These are phyloP conservation scores for Aspergillus hiratsukae DNA, from an alignment of 2,329 filamentous ascomycete genomes.

Conservation along the genomic window DNA sequence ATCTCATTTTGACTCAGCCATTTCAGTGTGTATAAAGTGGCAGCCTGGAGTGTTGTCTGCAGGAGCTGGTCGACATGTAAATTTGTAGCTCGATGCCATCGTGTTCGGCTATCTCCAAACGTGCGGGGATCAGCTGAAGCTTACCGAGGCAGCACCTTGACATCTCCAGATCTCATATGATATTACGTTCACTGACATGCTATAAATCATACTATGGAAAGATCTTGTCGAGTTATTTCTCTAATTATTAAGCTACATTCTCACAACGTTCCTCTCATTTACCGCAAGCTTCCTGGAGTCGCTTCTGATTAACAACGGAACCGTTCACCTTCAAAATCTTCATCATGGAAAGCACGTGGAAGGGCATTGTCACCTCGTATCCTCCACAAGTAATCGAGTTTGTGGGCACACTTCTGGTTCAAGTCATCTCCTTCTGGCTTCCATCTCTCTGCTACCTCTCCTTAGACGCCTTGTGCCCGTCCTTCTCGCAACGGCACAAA, in stretches of 20 bases:
- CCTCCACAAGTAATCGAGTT: slow-evolving; percentile 25
- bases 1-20: neutral
- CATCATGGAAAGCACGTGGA: slow-evolving; percentile 10
- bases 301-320: neutral
- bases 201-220: neutral
- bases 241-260: neutral
- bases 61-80: neutral
- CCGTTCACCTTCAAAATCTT: neutral
- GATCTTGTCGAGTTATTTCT: neutral
- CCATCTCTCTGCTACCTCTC: slow-evolving; percentile 36
- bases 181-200: neutral
- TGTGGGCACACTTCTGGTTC: slow-evolving; percentile 20
- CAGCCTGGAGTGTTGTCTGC: neutral
- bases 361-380: slow-evolving; percentile 13
- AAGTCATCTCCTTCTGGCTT: slow-evolving; percentile 23
- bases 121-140: neutral
- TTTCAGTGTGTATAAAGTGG: neutral
- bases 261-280: slow-evolving; percentile 1
- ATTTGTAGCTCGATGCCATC: neutral
- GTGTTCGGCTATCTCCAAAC: neutral
- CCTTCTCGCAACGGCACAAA: slow-evolving; percentile 50
- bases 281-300: neutral
- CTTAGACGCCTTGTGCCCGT: slow-evolving; percentile 44
- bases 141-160: neutral
- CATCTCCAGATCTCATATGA: slow-evolving; percentile 1